phyloP scores from a whole-genome alignment of 1,284 basidiomycete genomes.

The Mycosarcoma maydis region DNA sequence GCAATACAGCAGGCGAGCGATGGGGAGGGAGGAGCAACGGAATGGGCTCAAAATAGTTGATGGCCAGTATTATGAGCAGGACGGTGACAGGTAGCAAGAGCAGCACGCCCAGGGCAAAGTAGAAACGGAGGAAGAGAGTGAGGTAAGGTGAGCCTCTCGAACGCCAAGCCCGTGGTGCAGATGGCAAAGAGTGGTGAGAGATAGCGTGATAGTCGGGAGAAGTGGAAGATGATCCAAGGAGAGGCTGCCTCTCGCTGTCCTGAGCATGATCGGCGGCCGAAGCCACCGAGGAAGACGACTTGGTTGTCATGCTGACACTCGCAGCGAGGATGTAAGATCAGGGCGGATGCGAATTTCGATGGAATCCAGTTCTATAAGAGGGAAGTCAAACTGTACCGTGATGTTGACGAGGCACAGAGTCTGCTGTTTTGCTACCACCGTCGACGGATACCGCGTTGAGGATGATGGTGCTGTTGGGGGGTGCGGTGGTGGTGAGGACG shows the following conservation, averaged over 20 bases:
- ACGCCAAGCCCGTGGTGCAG: conserved; percentile 7
- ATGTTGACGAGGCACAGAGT: neutral
- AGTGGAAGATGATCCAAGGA: conserved; percentile 13
- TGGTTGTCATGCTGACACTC: conserved; percentile 23
- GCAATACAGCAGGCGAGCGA: conserved; percentile 38
- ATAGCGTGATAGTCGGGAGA: conserved; percentile 25
- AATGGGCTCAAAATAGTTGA: conserved; percentile 48
- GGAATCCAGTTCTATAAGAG: too few species aligned
- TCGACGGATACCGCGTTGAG: too few species aligned
- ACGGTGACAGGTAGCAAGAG: conserved; percentile 37
- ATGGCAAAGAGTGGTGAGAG: conserved; percentile 5
- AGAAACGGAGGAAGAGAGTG: conserved; percentile 32
- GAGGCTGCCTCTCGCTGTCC: conserved; percentile 34
- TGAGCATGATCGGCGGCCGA: conserved; percentile 9
- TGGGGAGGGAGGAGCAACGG: conserved; percentile 46
- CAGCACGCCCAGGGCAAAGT: conserved; percentile 37
- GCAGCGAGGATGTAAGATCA: too few species aligned
- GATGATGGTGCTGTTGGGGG: too few species aligned
- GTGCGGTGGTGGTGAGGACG: too few species aligned
- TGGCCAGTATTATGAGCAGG: conserved; percentile 36
- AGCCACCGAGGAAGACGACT: conserved; percentile 4
- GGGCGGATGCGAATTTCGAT: too few species aligned
- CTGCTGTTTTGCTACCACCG: too few species aligned
- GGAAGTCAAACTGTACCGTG: too few species aligned
- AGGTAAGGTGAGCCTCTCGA: conserved; percentile 34